Base-by-base conservation (phyloP, 306 rosid genomes). In the Rosa lucieae region DNA sequence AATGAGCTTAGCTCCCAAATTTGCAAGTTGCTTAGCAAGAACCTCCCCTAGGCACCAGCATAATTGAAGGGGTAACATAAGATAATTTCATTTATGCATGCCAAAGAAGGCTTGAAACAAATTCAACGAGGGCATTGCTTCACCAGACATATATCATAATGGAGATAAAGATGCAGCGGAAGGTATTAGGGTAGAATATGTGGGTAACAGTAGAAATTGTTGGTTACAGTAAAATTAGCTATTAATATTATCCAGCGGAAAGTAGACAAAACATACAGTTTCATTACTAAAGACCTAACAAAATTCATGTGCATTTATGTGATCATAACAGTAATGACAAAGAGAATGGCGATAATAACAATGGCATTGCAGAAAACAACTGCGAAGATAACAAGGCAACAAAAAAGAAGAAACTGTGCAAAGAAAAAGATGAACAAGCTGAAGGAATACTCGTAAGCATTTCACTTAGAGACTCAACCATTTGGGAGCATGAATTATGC, bases 1-100 rank as follows among this genome's bases (percentile, higher is more conserved):
- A 72, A 95, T 91, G 67, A 95, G 93, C 88, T 91, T 92, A 56
- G 98, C 99, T 59, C 98, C 99, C 81, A 95, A 87, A 75, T 83
- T 88, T 55, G 97, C 92, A 82, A 95, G 89, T 80, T 95, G 98
- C 75, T 89, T 91, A 67, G 97, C 97, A 81, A 95, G 90, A 84
- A 92, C 69, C 86, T 92, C 95, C 77, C 97, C 99, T 95, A 78
- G 81, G 76, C 62, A 76, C 47, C 81, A 86, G 62, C 63, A 55
- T 61, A 12, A 52, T 20, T 26, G 62, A 21, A 58, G 35, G 63
- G 69, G 78, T 40, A 48, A 61, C 43, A 53, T 72, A 32, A 52
- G 11, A 59, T 3, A 2, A 7, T 59, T 59, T 32, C 12, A 43
- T 32, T 53, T 20, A 68, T 14, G 3, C 26, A 29, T 10, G 17